Evolutionary conservation across 345 rosid genomes (phyloP).

Genomic region (Gossypium australe): DNA sequence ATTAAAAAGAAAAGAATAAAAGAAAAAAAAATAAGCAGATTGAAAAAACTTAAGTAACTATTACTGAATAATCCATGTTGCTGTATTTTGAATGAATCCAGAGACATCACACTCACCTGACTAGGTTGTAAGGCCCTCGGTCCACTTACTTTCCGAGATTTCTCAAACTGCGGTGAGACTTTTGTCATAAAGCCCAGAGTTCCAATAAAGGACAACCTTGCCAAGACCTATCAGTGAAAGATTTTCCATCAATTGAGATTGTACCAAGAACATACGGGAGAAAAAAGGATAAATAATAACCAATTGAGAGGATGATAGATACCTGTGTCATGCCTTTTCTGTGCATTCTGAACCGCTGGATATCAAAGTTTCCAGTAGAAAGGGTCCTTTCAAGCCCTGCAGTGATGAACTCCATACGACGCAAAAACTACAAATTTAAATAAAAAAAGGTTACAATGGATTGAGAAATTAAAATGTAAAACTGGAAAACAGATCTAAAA

Average conservation of each 20-base stretch:
- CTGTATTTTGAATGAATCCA: not conserved
- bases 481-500: not conserved
- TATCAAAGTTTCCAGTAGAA: slow-evolving; percentile 88
- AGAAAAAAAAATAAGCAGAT: slow-evolving; percentile 1
- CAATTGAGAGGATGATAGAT: slow-evolving; percentile 7
- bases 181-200: slow-evolving; percentile 78
- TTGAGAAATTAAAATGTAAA: not conserved
- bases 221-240: slow-evolving; percentile 47
- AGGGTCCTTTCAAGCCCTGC: slow-evolving; percentile 79
- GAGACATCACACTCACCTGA: slow-evolving; percentile 49
- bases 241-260: slow-evolving; percentile 20
- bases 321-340: slow-evolving; percentile 99
- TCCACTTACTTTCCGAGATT: slow-evolving; percentile 99
- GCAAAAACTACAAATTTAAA: slow-evolving; percentile 30
- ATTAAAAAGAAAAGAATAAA: not conserved
- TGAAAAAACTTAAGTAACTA: slow-evolving; percentile 1
- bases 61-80: not conserved
- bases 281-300: slow-evolving; percentile 1
- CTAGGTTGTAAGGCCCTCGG: slow-evolving; percentile 98
- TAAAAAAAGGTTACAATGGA: slow-evolving; percentile 3
- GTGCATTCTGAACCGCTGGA: slow-evolving; percentile 90
- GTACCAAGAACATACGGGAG: slow-evolving; percentile 8
- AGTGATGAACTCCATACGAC: slow-evolving; percentile 38
- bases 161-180: slow-evolving; percentile 81
- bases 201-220: slow-evolving; percentile 79